Conservation (phyloP, 306 rosid genomes). For the Fagus crenata region DNA sequence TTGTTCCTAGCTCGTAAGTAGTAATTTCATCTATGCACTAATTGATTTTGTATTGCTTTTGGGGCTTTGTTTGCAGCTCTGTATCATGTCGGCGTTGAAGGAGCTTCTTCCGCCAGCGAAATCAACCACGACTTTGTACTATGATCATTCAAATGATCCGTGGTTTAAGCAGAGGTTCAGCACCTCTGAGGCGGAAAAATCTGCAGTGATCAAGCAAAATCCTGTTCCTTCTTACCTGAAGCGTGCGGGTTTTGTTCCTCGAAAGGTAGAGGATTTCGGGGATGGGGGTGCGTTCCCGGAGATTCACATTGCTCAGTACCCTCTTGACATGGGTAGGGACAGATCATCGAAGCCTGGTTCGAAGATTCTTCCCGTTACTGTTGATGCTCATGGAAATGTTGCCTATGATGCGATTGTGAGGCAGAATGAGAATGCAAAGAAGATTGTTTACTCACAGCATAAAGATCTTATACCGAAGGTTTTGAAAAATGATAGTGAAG, state of each 20-base stretch:
- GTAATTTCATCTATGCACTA: background rate
- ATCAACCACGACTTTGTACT: conserved; percentile 55
- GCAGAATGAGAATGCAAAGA: conserved; percentile 79
- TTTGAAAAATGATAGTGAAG: conserved; percentile 54
- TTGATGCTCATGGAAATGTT: conserved; percentile 78
- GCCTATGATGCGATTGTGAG: conserved; percentile 84
- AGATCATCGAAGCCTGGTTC: conserved; percentile 56
- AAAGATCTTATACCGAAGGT: conserved; percentile 69
- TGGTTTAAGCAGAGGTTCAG: conserved; percentile 86
- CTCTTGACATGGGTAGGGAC: conserved; percentile 80
- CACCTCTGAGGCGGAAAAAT: conserved; percentile 55
- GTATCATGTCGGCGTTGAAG: conserved; percentile 62
- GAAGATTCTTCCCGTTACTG: conserved; percentile 73
- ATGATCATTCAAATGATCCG: conserved; percentile 83
- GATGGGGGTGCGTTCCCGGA: conserved; percentile 94
- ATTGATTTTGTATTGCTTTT: background rate
- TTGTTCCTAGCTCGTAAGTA: background rate
- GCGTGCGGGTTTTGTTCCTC: conserved; percentile 79
- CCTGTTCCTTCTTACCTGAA: conserved; percentile 70
- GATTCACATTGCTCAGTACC: conserved; percentile 89
- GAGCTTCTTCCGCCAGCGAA: conserved; percentile 71
- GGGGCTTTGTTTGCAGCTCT: background rate
- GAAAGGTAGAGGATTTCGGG: conserved; percentile 78
- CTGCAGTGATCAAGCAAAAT: conserved; percentile 45
- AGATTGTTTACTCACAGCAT: conserved; percentile 78